Conservation (phyloP, 768 basidiomycete species). For the Lentinula sp. region DNA sequence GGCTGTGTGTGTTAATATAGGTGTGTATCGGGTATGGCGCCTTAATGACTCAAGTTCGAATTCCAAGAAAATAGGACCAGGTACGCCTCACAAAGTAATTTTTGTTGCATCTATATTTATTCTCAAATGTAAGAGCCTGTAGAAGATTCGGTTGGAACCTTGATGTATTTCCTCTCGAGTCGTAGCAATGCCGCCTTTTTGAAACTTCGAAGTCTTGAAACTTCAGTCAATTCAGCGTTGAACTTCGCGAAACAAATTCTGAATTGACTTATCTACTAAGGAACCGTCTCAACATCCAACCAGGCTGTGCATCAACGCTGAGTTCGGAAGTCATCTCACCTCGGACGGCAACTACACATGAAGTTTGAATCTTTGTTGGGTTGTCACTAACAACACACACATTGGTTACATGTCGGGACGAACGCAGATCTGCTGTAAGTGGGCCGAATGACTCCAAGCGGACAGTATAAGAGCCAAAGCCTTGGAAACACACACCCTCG, state of each 20-base stretch:
- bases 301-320: conserved; percentile 1
- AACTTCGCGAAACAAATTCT: background rate
- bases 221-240: background rate
- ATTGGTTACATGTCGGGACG: background rate
- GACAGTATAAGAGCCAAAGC: background rate
- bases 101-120: background rate
- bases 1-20: background rate
- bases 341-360: background rate
- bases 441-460: background rate
- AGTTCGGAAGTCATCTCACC: background rate
- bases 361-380: background rate
- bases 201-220: background rate
- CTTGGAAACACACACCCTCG: background rate
- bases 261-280: background rate
- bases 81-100: background rate
- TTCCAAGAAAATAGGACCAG: background rate
- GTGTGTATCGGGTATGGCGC: background rate
- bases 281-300: background rate
- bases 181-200: background rate
- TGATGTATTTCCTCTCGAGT: background rate
- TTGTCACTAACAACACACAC: background rate
- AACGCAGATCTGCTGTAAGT: background rate
- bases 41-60: background rate
- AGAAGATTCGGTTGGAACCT: background rate
- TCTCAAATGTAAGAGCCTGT: background rate